Evolutionary conservation across 768 basidiomycete species (phyloP).

Genomic region (Paxillus involutus): DNA sequence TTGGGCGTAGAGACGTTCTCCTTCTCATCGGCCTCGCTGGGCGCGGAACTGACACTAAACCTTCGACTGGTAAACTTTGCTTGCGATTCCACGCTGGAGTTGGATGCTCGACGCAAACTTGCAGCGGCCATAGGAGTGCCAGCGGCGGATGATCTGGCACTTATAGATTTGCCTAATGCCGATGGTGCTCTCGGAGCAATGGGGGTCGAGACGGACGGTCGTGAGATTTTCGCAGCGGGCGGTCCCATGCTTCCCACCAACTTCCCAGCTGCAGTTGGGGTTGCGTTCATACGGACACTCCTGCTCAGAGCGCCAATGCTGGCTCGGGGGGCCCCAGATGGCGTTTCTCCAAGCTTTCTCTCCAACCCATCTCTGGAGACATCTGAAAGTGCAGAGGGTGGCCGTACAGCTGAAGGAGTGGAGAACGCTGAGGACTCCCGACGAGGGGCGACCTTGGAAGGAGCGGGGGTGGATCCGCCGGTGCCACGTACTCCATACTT

Average conservation of each 20-base stretch:
- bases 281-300: conserved; percentile 47
- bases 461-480: conserved; percentile 54
- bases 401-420: conserved; percentile 51
- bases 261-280: conserved; percentile 22
- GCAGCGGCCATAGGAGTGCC: conserved; percentile 1
- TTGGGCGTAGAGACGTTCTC: conserved; percentile 47
- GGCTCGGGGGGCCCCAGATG: conserved; percentile 30
- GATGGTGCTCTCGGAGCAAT: conserved; percentile 31
- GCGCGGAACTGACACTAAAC: conserved; percentile 34
- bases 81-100: conserved; percentile 33
- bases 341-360: conserved; percentile 34
- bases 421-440: conserved; percentile 59
- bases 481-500: conserved; percentile 56
- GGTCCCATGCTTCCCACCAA: conserved; percentile 53
- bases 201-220: conserved; percentile 42
- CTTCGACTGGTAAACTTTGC: conserved; percentile 33
- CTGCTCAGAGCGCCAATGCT: conserved; percentile 43
- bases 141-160: conserved; percentile 12
- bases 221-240: conserved; percentile 33
- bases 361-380: conserved; percentile 38
- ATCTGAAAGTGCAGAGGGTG: conserved; percentile 58
- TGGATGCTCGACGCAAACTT: conserved; percentile 29
- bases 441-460: conserved; percentile 38
- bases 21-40: conserved; percentile 56
- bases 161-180: conserved; percentile 22